Percentiles rank a stretch among this genome's conserved stretches.
phyloP scores from a whole-genome alignment of 805 yeast species.

The Grigorovia transvaalensis region DNA sequence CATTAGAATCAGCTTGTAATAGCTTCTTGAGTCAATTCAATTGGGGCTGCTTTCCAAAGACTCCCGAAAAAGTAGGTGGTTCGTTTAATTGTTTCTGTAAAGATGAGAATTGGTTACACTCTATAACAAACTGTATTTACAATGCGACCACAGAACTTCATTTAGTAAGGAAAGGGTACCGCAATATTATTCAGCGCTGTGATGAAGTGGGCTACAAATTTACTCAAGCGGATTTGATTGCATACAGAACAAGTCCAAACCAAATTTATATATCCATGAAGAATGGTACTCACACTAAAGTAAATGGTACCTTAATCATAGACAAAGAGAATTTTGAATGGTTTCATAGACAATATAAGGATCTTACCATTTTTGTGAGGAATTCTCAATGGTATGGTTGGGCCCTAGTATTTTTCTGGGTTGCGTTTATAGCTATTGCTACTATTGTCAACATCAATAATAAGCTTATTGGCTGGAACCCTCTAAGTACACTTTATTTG shows the following conservation, averaged over 20 bases:
- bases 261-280: slow-evolving; percentile 2
- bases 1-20: slow-evolving; percentile 1
- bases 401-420: slow-evolving; percentile 37
- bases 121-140: slow-evolving; percentile 34
- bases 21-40: not conserved
- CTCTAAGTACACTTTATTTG: slow-evolving; percentile 7
- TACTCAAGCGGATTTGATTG: slow-evolving; percentile 19
- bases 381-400: slow-evolving; percentile 36
- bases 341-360: slow-evolving; percentile 29
- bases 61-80: slow-evolving; percentile 1
- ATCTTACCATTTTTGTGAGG: slow-evolving; percentile 29
- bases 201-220: slow-evolving; percentile 9
- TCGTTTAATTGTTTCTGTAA: slow-evolving; percentile 34
- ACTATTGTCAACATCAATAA: slow-evolving; percentile 24
- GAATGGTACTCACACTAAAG: slow-evolving; percentile 27
- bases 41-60: not conserved
- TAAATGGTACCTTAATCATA: slow-evolving; percentile 29
- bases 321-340: slow-evolving; percentile 26
- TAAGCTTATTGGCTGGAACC: slow-evolving; percentile 18
- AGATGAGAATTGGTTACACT: slow-evolving; percentile 36
- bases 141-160: slow-evolving; percentile 24
- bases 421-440: slow-evolving; percentile 25
- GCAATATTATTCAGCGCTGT: slow-evolving; percentile 28
- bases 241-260: slow-evolving; percentile 13
- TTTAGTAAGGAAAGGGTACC: slow-evolving; percentile 30